A percentile compares a stretch with the other conserved stretches of the same genome.
Evolutionary conservation across 768 basidiomycete species (phyloP).

Genomic region (Russula griseocarnosa): DNA sequence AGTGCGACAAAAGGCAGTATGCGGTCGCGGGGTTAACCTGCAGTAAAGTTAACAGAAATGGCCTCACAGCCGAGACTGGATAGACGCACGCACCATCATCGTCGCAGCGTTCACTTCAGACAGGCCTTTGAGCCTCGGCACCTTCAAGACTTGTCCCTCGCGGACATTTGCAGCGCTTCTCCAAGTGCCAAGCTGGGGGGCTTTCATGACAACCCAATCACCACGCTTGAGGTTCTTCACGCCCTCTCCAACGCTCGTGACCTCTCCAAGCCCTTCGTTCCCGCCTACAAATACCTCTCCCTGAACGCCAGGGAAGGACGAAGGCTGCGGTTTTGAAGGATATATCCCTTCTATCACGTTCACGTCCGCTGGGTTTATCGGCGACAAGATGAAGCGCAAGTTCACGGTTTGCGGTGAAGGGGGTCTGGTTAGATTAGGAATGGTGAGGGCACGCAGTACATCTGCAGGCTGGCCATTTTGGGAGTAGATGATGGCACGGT

Average conservation of each 20-base stretch:
- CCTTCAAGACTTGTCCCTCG: constrained; percentile 54
- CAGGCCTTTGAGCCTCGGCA: constrained; percentile 47
- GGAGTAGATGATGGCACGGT: constrained; percentile 65
- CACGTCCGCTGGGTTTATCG: constrained; percentile 79
- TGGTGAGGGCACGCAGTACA: constrained; percentile 54
- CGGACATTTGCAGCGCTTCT: constrained; percentile 50
- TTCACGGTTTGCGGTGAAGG: constrained; percentile 51
- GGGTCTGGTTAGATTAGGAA: constrained; percentile 51
- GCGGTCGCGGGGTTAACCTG: constrained; percentile 84
- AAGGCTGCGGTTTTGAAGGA: constrained; percentile 53
- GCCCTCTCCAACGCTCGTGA: constrained; percentile 56
- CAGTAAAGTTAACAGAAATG: background rate
- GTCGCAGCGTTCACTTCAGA: constrained; percentile 69
- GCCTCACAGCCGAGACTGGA: background rate
- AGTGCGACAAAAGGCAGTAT: constrained; percentile 75
- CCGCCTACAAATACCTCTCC: constrained; percentile 57
- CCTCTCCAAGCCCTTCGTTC: constrained; percentile 71
- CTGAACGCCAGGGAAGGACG: constrained; percentile 36
- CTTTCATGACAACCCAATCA: constrained; percentile 75
- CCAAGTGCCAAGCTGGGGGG: constrained; percentile 76
- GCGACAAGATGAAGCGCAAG: constrained; percentile 62
- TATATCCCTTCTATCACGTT: constrained; percentile 84
- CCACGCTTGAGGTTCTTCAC: constrained; percentile 46
- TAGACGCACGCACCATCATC: constrained; percentile 60
- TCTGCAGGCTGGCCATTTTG: constrained; percentile 55